Evolutionary conservation across 2,329 filamentous ascomycete species (phyloP).

Genomic region (Trichoderma atrobrunneum): DNA sequence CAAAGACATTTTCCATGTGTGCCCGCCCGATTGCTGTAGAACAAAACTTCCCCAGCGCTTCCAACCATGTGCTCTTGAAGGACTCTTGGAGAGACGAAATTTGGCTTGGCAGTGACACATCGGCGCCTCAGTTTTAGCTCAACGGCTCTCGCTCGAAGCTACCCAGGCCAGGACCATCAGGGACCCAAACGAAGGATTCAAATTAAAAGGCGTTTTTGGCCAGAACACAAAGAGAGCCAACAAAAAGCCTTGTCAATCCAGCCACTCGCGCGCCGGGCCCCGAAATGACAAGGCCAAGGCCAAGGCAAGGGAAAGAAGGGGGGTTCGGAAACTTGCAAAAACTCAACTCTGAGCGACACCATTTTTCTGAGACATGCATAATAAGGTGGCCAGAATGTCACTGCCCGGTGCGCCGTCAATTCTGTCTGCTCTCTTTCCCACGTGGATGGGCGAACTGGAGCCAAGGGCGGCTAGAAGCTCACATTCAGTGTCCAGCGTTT

Average conservation of each 20-base stretch:
- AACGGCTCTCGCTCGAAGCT: not conserved
- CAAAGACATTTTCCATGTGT: not conserved
- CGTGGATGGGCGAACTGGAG: not conserved
- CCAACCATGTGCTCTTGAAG: not conserved
- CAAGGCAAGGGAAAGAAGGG: not conserved
- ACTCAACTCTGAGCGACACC: not conserved
- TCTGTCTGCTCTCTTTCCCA: not conserved
- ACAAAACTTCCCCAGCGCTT: not conserved
- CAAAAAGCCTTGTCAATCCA: not conserved
- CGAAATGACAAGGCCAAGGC: not conserved
- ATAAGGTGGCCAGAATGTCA: not conserved
- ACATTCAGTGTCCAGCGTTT: not conserved
- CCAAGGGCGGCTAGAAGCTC: not conserved
- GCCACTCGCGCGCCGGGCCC: not conserved
- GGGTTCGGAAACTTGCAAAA: not conserved
- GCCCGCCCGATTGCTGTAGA: not conserved
- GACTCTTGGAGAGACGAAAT: not conserved
- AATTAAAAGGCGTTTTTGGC: not conserved
- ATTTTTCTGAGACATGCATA: conserved; percentile 10
- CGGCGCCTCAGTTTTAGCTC: not conserved
- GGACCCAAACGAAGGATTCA: not conserved
- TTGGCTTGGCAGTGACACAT: not conserved
- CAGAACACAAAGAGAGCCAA: not conserved
- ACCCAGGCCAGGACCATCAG: not conserved
- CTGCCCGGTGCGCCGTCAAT: not conserved